These are phyloP conservation scores for Clarireedia paspali DNA, from an alignment of 2,329 filamentous ascomycete species.

Conservation along the genomic window DNA sequence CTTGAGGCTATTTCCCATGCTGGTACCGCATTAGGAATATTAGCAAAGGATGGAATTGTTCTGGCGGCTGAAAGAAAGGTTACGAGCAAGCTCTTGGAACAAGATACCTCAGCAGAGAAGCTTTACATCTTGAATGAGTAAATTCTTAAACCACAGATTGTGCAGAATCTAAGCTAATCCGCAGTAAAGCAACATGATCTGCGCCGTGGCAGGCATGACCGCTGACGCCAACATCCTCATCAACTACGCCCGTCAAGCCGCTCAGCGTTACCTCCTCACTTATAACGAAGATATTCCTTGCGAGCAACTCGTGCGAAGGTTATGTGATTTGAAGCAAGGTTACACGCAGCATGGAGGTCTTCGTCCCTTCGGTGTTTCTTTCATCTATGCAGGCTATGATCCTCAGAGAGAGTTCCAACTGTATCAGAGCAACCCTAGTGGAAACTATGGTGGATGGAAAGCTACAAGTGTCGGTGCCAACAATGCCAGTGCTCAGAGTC, in stretches of 20 bases:
- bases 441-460: conserved; percentile 99
- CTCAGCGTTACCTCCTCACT: conserved; percentile 94
- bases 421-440: conserved; percentile 97
- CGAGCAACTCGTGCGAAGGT: conserved; percentile 91
- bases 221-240: conserved; percentile 99
- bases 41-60: conserved; percentile 97
- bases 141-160: conserved; percentile 27
- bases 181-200: conserved; percentile 88
- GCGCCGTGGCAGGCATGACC: conserved; percentile 97
- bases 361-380: conserved; percentile 94
- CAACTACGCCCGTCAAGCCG: conserved; percentile 96
- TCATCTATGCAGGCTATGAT: conserved; percentile 99
- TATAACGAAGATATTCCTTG: conserved; percentile 99
- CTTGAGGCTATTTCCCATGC: conserved; percentile 98
- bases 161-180: conserved; percentile 10
- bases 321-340: conserved; percentile 97
- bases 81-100: conserved; percentile 96
- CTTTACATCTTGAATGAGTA: conserved; percentile 99
- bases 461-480: conserved; percentile 96
- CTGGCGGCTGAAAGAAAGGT: conserved; percentile 97
- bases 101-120: conserved; percentile 99
- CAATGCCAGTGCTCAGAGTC: conserved; percentile 92
- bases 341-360: conserved; percentile 99
- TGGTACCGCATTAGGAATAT: conserved; percentile 90
- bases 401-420: conserved; percentile 95